These are phyloP conservation scores for Dalbergia oliveri DNA, from an alignment of 306 rosid genomes.

Conservation along the genomic window DNA sequence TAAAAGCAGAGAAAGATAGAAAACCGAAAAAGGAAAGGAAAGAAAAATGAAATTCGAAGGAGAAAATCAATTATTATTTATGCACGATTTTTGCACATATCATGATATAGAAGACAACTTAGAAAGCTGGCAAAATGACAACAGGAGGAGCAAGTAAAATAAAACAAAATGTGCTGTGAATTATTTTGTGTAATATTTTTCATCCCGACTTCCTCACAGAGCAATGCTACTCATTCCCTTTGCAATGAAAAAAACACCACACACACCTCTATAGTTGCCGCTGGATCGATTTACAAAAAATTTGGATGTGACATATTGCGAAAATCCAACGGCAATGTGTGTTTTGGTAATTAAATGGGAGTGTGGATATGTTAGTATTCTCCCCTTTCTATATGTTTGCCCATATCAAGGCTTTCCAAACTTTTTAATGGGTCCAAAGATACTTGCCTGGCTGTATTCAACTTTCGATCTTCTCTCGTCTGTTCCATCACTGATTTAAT, in stretches of 20 bases:
- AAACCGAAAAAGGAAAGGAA: not conserved
- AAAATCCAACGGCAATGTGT: constrained; percentile 24
- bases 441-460: constrained; percentile 57
- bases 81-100: constrained; percentile 26
- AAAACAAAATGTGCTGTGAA: not conserved
- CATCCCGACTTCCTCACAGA: constrained; percentile 3
- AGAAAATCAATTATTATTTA: constrained; percentile 18
- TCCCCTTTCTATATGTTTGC: constrained; percentile 4
- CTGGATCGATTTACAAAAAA: constrained; percentile 1
- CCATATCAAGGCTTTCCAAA: constrained; percentile 43
- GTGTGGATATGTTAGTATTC: not conserved
- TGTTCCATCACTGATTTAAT: constrained; percentile 22
- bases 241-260: not conserved
- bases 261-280: not conserved
- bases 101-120: constrained; percentile 4
- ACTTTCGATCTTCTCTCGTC: constrained; percentile 36
- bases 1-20: constrained; percentile 14
- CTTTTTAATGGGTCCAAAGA: constrained; percentile 54
- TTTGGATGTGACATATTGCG: not conserved
- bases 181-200: not conserved
- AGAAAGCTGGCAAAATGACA: constrained; percentile 36
- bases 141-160: constrained; percentile 4
- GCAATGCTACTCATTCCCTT: not conserved
- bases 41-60: not conserved
- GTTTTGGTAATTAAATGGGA: not conserved